phyloP scores from a whole-genome alignment of 805 yeast species.

The Priceomyces carsonii region DNA sequence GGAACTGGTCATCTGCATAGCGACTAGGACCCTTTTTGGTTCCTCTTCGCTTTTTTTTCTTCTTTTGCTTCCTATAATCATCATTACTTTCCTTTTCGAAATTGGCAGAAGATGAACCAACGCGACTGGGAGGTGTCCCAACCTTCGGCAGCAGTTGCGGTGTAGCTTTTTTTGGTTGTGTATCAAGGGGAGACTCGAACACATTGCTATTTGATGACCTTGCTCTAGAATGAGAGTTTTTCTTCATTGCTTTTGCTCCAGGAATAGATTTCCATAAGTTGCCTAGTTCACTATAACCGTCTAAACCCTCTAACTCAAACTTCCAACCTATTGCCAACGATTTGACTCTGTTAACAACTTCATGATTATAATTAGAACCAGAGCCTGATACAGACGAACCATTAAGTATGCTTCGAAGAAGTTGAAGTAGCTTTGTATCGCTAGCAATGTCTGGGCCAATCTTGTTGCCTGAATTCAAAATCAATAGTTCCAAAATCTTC shows the following conservation, averaged over 20 bases:
- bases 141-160: conserved; percentile 10
- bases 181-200: conserved; percentile 3
- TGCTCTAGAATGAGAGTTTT: conserved; percentile 7
- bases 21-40: conserved; percentile 12
- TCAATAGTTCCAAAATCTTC: conserved; percentile 36
- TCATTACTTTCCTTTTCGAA: conserved; percentile 12
- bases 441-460: conserved; percentile 51
- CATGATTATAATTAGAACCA: conserved; percentile 35
- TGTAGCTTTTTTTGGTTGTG: not conserved
- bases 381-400: conserved; percentile 36
- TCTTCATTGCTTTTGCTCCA: conserved; percentile 15
- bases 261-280: conserved; percentile 49
- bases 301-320: conserved; percentile 49
- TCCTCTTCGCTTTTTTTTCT: not conserved
- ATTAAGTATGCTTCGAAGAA: conserved; percentile 52
- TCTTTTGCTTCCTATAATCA: conserved; percentile 9
- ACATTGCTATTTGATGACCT: conserved; percentile 9
- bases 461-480: conserved; percentile 44
- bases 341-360: conserved; percentile 49
- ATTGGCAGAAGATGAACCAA: conserved; percentile 13
- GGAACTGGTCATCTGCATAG: conserved; percentile 51
- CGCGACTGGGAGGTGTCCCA: conserved; percentile 5
- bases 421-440: conserved; percentile 67
- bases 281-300: conserved; percentile 51
- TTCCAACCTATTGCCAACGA: conserved; percentile 69